Evolutionary conservation across 2,329 filamentous ascomycete species (phyloP).

Genomic region (Calonectria naviculata): DNA sequence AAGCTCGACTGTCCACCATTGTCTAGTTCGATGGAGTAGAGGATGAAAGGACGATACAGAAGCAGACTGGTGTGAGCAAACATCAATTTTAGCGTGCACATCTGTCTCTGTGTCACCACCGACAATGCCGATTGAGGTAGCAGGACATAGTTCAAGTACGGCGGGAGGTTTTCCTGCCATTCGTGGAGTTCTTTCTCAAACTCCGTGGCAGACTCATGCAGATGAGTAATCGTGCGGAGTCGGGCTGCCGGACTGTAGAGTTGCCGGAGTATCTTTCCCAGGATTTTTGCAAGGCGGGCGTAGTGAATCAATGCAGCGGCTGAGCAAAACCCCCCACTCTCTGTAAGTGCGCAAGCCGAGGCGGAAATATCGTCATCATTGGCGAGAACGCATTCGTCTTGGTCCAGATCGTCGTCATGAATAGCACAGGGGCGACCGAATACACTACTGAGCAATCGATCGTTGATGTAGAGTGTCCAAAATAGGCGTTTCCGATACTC

Average conservation of each 20-base stretch:
- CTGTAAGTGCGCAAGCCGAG: background rate
- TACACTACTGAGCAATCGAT: background rate
- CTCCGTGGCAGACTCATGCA: constrained; percentile 6
- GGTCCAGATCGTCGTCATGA: background rate
- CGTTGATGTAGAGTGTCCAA: background rate
- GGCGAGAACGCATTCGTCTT: background rate
- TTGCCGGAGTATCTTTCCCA: background rate
- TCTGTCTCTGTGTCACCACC: background rate
- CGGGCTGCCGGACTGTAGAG: background rate
- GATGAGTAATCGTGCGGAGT: background rate
- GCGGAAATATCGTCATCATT: background rate
- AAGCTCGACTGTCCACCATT: background rate
- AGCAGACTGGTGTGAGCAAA: background rate
- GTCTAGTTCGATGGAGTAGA: background rate
- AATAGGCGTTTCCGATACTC: background rate
- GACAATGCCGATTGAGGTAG: background rate
- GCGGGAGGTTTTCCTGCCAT: background rate
- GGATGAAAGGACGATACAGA: background rate
- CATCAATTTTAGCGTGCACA: constrained; percentile 8
- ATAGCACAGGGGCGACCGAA: background rate
- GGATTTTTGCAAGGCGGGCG: background rate
- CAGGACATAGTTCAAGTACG: background rate
- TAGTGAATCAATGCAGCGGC: background rate
- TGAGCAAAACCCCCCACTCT: background rate
- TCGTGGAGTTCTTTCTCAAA: background rate